Percentiles rank a stretch among this genome's conserved stretches.
phyloP scores from a whole-genome alignment of 164 flowering plant genomes.

The Aristolochia fimbriata region DNA sequence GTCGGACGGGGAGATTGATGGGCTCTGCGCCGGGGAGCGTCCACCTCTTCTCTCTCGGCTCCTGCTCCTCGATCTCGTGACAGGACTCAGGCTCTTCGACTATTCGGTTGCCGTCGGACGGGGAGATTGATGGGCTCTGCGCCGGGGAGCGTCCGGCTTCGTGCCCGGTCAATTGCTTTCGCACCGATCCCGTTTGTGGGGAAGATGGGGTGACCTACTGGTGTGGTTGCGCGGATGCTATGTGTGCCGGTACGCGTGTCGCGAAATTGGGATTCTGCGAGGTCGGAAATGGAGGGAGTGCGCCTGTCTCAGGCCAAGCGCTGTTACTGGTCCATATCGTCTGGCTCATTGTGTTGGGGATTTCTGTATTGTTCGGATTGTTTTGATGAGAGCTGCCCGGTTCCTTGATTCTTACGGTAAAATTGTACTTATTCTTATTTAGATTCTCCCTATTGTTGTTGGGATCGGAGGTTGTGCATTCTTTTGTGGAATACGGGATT shows the following conservation, averaged over 20 bases:
- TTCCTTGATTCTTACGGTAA: background rate
- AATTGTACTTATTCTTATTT: too few species aligned
- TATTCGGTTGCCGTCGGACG: constrained; percentile 14
- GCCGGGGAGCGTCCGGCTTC: constrained; percentile 14
- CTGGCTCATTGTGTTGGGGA: constrained; percentile 47
- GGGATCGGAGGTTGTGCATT: too few species aligned
- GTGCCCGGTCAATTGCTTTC: constrained; percentile 54
- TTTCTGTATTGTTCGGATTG: constrained; percentile 38
- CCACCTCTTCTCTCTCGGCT: constrained; percentile 12
- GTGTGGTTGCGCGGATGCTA: constrained; percentile 62
- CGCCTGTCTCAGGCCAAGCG: constrained; percentile 42
- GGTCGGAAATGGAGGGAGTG: constrained; percentile 41
- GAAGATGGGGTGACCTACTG: constrained; percentile 60
- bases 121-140: constrained; percentile 11
- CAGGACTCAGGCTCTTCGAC: constrained; percentile 1
- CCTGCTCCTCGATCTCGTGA: background rate
- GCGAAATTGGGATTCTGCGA: constrained; percentile 50
- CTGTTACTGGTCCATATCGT: constrained; percentile 50
- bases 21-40: constrained; percentile 12
- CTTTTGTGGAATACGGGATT: too few species aligned
- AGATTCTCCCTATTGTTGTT: too few species aligned
- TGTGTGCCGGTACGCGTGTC: constrained; percentile 37
- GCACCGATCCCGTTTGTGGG: constrained; percentile 63
- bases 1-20: constrained; percentile 4
- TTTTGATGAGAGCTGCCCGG: constrained; percentile 11